A percentile compares a stretch with the other conserved stretches of the same genome.
These are phyloP conservation scores for Thelonectria olida DNA, from an alignment of 2,329 filamentous ascomycete genomes.

Conservation along the genomic window DNA sequence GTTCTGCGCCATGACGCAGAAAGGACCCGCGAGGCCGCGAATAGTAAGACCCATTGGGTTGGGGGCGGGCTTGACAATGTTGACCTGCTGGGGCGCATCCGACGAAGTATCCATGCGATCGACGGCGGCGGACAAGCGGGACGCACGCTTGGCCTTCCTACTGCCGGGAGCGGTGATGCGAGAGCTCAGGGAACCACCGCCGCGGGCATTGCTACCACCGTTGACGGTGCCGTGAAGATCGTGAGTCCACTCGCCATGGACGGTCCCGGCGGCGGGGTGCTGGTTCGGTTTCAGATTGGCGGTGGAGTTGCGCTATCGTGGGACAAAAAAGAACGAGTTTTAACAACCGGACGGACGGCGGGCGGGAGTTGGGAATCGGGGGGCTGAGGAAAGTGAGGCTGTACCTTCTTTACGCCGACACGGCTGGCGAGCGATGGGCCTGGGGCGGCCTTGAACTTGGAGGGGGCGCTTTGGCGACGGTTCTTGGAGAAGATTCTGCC, in stretches of 20 bases:
- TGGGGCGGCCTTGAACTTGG: constrained; percentile 54
- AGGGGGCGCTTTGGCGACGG: constrained; percentile 66
- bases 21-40: constrained; percentile 77
- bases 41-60: constrained; percentile 69
- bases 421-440: constrained; percentile 74
- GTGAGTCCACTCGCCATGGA: constrained; percentile 76
- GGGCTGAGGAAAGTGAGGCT: constrained; percentile 10
- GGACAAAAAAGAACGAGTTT: constrained; percentile 17
- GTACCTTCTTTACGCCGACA: constrained; percentile 77
- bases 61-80: constrained; percentile 39
- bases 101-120: constrained; percentile 49
- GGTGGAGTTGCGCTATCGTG: constrained; percentile 35
- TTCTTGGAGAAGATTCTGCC: constrained; percentile 74
- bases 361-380: neutral
- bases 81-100: constrained; percentile 48
- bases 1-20: constrained; percentile 79
- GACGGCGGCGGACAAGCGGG: constrained; percentile 57
- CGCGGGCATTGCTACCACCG: constrained; percentile 39
- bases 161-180: constrained; percentile 55
- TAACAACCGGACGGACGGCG: constrained; percentile 5
- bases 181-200: constrained; percentile 55
- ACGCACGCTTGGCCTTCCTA: constrained; percentile 37
- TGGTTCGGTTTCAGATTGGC: constrained; percentile 31
- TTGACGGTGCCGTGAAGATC: constrained; percentile 67
- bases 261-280: constrained; percentile 57